Base-by-base conservation (phyloP, 192 early-diverging fungal genomes). In the Backusella luteola region DNA sequence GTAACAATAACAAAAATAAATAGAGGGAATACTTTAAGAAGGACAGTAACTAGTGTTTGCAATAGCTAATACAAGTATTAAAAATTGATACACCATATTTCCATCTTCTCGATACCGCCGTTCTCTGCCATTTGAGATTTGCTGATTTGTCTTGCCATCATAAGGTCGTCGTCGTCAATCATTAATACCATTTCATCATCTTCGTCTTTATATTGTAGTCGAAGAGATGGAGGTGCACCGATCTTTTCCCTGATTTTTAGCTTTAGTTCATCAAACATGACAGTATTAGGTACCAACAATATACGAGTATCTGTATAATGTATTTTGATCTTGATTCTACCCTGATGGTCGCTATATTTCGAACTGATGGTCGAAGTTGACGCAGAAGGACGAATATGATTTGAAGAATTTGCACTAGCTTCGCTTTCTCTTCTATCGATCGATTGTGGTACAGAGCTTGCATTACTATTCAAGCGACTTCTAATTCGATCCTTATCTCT, bases 151-250 rank as follows among this genome's bases (percentile, higher is more conserved):
- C 87, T 88, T 41, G 90, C 90, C 79, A 95, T 88, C 59, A 92
- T 86, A 77, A 93, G 90, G 80, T 98, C 96, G 35, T 97, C 96
- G 39, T 98, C 90, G 79, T 97, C 96, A 32, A 91, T 91, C 89
- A 98, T 93, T 52, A 91, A 81, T 23, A 96, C 89, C 80, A 94
- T 85, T 80, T 93, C 91, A 49, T 90, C 90, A 59, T 95, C 95
- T 77, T 95, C 94, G 71, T 98, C 96, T 81, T 89, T 89, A 79
- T 96, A 98, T 77, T 92, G 89, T 44, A 97, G 81, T 42, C 86
- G 84, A 69, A 95, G 73, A 12, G 77, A 76, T 35, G 71, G 77
- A 53, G 77, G 77, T 3, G 68, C 72, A 6, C 83, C 75, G 75
- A 94, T 91, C 71, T 94, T 94, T 29, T 87, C 86, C 36, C 88